phyloP scores from a whole-genome alignment of 139 green algal species.

The Diplosphaera chodatii region DNA sequence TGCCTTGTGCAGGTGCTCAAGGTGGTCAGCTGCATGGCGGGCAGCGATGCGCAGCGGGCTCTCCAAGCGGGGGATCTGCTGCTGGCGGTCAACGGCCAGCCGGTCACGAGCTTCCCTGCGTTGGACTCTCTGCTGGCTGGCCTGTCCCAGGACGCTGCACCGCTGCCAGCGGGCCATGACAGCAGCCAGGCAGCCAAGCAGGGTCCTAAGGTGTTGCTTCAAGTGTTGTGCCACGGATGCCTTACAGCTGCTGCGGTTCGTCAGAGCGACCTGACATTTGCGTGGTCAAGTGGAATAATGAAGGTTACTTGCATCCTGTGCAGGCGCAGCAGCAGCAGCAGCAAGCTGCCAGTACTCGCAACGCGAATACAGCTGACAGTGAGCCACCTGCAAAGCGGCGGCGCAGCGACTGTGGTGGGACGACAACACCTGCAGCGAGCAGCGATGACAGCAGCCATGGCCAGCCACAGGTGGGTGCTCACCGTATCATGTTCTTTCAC shows the following conservation, averaged over 20 bases:
- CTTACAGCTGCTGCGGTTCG: too few relatives aligned
- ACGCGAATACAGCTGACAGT: neutral
- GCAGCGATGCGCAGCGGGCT: conserved; percentile 32
- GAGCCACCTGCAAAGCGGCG: neutral
- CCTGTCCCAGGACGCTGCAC: neutral
- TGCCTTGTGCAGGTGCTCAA: conserved; percentile 55
- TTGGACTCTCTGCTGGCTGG: conserved; percentile 42
- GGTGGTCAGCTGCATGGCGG: conserved; percentile 50
- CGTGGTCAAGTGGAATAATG: too few relatives aligned
- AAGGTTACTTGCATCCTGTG: too few relatives aligned
- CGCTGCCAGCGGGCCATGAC: too few relatives aligned
- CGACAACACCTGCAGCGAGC: neutral
- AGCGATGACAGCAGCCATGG: neutral
- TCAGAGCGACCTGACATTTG: too few relatives aligned
- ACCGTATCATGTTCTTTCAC: too few relatives aligned
- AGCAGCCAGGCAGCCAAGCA: too few relatives aligned
- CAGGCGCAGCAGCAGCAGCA: neutral
- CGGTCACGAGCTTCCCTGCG: conserved; percentile 61
- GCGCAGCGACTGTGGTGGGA: neutral
- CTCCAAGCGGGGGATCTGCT: conserved; percentile 76
- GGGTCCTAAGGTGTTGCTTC: too few relatives aligned
- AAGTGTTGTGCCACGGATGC: too few relatives aligned
- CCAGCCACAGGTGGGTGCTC: neutral
- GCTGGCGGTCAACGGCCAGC: conserved; percentile 57
- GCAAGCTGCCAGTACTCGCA: neutral